Evolutionary conservation across 1,139 yeast species (phyloP), one percentile per base, ranked within the genome.

Genomic region (Candida sp.): DNA sequence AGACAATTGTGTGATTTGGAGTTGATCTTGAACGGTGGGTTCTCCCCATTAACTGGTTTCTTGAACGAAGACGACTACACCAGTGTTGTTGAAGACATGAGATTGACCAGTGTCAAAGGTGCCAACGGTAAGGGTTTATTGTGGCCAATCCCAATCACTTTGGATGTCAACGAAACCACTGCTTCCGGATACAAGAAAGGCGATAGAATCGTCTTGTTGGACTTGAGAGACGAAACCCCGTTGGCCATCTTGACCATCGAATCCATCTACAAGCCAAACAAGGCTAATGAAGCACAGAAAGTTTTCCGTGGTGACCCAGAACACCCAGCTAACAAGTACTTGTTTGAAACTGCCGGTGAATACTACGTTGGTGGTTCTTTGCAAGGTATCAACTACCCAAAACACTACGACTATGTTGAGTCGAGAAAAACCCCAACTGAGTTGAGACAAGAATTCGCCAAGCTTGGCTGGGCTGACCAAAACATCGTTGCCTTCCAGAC

Each of bases 261-360:
- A 51, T 96, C 93, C 55, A 83, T 90, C 45, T 93, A 88, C 75
- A 78, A 78, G 62, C 98, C 97, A 58, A 80, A 93, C 72, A 93
- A 93, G 78, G 63, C 75, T 49, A 67, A 67, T 38, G 98, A 93
- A 75, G 98, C 97, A 51, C 72, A 84, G 59, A 80, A 86, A 63
- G 98, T 92, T 26, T 93, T 92, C 75, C 85, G 98, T 68, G 98
- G 98, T 57, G 98, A 93, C 69, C 94, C 96, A 44, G 98, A 93
- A 68, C 98, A 93, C 71, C 98, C 98, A 22, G 98, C 98, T 22
- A 78, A 89, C 63, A 81, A 78, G 63, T 93, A 90, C 71, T 79
- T 93, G 61, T 67, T 72, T 63, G 85, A 89, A 58, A 78, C 81
- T 48, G 94, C 93, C 46, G 93, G 94, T 64, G 97, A 90, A 33